phyloP scores from a whole-genome alignment of 2,329 filamentous ascomycete genomes.

The Aspergillus ochraceus region DNA sequence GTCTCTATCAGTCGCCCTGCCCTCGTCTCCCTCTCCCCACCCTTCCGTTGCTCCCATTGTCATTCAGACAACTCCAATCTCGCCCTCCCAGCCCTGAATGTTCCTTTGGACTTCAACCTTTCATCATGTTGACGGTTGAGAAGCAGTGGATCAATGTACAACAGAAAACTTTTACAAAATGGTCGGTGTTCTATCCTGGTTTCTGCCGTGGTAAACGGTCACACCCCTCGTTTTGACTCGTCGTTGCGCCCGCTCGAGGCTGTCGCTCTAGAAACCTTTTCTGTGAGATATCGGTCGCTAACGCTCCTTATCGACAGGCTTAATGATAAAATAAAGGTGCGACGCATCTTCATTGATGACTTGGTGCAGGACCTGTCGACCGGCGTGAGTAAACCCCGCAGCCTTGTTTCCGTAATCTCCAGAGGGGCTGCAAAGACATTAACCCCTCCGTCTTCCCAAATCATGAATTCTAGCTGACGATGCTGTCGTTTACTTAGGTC shows the following conservation, averaged over 20 bases:
- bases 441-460: background rate
- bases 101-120: slow-evolving; percentile 19
- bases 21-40: background rate
- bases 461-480: background rate
- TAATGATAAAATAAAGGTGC: slow-evolving; percentile 85
- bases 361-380: slow-evolving; percentile 88
- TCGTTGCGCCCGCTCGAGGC: background rate
- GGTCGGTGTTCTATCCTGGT: slow-evolving; percentile 49
- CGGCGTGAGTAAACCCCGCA: slow-evolving; percentile 64
- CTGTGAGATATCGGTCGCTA: background rate
- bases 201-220: background rate
- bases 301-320: slow-evolving; percentile 60
- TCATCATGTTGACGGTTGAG: slow-evolving; percentile 52
- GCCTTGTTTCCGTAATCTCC: background rate
- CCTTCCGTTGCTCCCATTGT: background rate
- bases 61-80: slow-evolving; percentile 3
- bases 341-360: slow-evolving; percentile 79
- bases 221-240: background rate
- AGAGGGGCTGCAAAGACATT: background rate
- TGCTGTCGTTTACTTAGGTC: slow-evolving; percentile 57
- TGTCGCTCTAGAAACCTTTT: background rate
- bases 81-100: slow-evolving; percentile 30
- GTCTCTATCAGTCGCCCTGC: slow-evolving; percentile 3
- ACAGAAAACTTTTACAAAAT: slow-evolving; percentile 99
- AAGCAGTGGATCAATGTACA: slow-evolving; percentile 75